phyloP scores from a whole-genome alignment of 768 basidiomycete species.

The Suillus ampliporus region DNA sequence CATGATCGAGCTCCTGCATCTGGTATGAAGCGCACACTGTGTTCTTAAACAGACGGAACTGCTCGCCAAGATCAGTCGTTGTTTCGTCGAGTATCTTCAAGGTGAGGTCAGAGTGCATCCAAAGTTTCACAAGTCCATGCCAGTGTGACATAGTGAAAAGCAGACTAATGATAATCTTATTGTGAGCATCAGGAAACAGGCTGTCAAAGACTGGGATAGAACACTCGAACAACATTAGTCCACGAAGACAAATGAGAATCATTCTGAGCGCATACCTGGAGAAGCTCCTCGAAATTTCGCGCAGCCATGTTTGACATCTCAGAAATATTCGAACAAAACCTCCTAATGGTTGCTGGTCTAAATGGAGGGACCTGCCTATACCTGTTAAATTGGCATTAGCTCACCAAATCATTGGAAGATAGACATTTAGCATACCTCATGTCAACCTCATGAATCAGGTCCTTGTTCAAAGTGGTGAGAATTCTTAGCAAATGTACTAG shows the following conservation, averaged over 20 bases:
- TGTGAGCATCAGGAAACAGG: conserved; percentile 23
- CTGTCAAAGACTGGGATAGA: conserved; percentile 39
- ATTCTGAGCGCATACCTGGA: conserved; percentile 27
- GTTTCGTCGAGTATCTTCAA: conserved; percentile 18
- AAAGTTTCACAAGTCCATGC: conserved; percentile 39
- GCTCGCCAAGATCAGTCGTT: conserved; percentile 24
- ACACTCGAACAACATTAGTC: conserved; percentile 22
- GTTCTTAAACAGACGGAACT: conserved; percentile 26
- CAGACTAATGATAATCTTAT: conserved; percentile 20
- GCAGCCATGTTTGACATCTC: conserved; percentile 43
- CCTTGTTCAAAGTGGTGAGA: conserved; percentile 45
- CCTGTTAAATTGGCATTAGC: conserved; percentile 24
- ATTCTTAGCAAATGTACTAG: conserved; percentile 38
- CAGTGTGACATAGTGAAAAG: conserved; percentile 30
- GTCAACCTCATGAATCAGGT: conserved; percentile 30
- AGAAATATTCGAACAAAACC: conserved; percentile 37
- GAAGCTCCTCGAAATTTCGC: conserved; percentile 43
- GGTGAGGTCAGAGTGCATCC: conserved; percentile 31
- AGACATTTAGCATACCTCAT: conserved; percentile 39
- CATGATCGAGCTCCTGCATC: conserved; percentile 21
- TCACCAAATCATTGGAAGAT: conserved; percentile 29
- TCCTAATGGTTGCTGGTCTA: conserved; percentile 34
- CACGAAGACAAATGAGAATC: neutral
- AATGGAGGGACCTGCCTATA: conserved; percentile 37
- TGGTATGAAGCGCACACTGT: conserved; percentile 25